Percentiles rank a stretch among this genome's conserved stretches.
Conservation (phyloP, 2,329 filamentous ascomycete genomes). For the Clonostachys solani region DNA sequence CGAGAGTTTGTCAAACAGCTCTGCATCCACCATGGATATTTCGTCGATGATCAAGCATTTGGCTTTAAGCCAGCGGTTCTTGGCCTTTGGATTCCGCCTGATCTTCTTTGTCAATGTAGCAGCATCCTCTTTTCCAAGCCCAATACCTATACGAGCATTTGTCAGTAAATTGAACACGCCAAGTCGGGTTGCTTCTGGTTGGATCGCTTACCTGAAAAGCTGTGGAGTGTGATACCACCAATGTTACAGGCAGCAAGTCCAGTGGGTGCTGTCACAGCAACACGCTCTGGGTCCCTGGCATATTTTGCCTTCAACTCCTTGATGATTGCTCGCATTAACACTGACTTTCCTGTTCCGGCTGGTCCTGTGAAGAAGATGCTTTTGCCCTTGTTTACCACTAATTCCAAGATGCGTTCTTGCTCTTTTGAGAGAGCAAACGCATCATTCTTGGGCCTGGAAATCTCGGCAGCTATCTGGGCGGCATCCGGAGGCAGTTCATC, state of each 20-base stretch:
- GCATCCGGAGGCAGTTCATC: constrained; percentile 32
- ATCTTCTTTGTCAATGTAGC: constrained; percentile 85
- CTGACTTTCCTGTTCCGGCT: constrained; percentile 94
- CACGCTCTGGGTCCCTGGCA: constrained; percentile 69
- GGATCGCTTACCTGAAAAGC: constrained; percentile 67
- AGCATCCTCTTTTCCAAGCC: constrained; percentile 85
- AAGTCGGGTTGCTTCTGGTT: background rate
- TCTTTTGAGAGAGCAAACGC: constrained; percentile 77
- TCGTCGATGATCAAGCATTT: constrained; percentile 91
- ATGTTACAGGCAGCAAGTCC: constrained; percentile 96
- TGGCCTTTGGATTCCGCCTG: constrained; percentile 80
- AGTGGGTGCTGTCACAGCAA: constrained; percentile 93
- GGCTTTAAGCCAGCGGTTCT: constrained; percentile 81
- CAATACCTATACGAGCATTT: constrained; percentile 49
- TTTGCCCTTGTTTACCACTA: constrained; percentile 75
- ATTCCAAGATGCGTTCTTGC: constrained; percentile 75
- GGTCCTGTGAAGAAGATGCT: constrained; percentile 99
- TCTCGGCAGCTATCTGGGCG: constrained; percentile 23
- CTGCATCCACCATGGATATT: constrained; percentile 97
- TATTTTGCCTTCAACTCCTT: constrained; percentile 73
- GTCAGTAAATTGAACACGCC: background rate
- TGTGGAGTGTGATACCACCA: constrained; percentile 91
- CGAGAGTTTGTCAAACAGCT: constrained; percentile 94
- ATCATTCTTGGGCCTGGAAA: constrained; percentile 33
- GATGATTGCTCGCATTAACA: constrained; percentile 91